These are phyloP conservation scores for Trichaptum fuscoviolaceum DNA, from an alignment of 768 basidiomycete genomes.

Conservation along the genomic window DNA sequence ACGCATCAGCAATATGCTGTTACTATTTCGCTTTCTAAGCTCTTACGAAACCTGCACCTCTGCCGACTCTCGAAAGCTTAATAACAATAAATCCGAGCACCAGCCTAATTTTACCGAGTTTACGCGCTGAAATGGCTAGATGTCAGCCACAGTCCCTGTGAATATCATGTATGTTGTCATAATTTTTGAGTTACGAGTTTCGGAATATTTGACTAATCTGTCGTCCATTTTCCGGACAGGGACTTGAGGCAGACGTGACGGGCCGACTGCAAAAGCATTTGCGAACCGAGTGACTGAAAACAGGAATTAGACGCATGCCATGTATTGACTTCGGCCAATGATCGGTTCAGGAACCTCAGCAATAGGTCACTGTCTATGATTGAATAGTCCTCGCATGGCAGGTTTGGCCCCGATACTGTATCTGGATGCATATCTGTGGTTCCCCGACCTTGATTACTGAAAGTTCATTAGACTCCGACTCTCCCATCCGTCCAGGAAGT, in stretches of 20 bases:
- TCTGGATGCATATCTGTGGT: not conserved
- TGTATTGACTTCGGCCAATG: not conserved
- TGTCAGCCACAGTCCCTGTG: not conserved
- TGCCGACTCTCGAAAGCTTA: not conserved
- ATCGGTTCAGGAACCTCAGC: not conserved
- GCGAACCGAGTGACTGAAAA: not conserved
- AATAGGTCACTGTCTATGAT: not conserved
- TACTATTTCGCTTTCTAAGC: not conserved
- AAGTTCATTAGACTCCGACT: not conserved
- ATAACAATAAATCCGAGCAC: not conserved
- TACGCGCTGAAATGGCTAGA: not conserved
- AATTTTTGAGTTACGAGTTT: not conserved
- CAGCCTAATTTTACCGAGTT: no score
- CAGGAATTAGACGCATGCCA: not conserved
- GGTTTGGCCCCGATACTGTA: not conserved
- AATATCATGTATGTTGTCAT: not conserved
- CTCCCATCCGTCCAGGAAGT: not conserved
- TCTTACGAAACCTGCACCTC: not conserved
- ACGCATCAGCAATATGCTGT: not conserved
- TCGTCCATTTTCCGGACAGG: not conserved
- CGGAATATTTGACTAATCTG: not conserved
- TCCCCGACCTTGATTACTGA: not conserved
- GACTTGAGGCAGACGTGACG: not conserved
- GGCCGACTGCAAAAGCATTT: not conserved
- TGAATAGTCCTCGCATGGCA: not conserved